Evolutionary conservation across 176 grass and related monocot species (phyloP), one percentile per base, ranked within the genome.

Genomic region (Oryza glumipatula): DNA sequence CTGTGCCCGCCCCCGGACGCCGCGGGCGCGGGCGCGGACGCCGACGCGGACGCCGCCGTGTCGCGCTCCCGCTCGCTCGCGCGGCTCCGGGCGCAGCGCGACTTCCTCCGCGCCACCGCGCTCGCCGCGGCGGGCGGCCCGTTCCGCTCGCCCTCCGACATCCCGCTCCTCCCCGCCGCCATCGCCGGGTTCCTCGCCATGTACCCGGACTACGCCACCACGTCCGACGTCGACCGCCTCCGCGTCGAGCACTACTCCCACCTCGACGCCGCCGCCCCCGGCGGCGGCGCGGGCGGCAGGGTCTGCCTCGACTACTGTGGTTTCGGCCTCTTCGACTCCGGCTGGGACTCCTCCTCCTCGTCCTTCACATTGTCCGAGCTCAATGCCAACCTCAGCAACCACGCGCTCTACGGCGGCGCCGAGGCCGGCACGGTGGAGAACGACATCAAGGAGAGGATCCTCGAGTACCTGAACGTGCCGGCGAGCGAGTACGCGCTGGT

Each of bases 301-400:
- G 91, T 94, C 67, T 96, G 93, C 82, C 91, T 99, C 1, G 97
- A 99, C 81, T 99, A 99, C 90, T 99, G 97, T 14, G 97, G 97
- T 12, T 99, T 96, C 35, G 97, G 97, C 45, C 92, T 99, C 74
- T 98, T 96, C 68, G 87, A 88, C 73, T 92, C 89, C 72, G 73
- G 85, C 54, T 99, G 91, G 89, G 97, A 96, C 45, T 96, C 94
- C 9, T 92, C 94, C 1, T 99, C 97, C 0, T 81, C 92, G 16
- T 90, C 88, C 45, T 94, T 99, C 76, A 96, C 92, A 75, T 83
- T 96, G 71, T 90, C 90, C 19, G 97, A 96, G 83, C 88, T 99
- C 78, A 96, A 93, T 80, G 97, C 97, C 74, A 99, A 99, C 87
- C 67, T 99, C 67, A 99, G 90, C 92, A 99, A 99, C 82, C 97